Base-by-base conservation (phyloP, 768 basidiomycete species). In the Phanerodontia chrysosporium region DNA sequence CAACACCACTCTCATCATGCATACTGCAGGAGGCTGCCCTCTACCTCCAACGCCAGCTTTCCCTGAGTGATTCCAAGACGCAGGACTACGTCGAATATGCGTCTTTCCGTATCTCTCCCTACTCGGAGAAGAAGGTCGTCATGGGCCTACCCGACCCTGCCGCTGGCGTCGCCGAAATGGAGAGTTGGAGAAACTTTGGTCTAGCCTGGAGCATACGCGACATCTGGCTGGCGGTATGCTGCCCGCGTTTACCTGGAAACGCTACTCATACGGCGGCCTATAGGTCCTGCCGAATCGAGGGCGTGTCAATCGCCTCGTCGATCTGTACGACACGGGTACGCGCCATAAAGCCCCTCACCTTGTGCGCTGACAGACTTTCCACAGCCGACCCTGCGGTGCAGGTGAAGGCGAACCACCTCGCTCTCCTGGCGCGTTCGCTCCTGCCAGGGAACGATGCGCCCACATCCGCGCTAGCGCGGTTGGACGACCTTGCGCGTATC, bases 1-100 rank as follows among this genome's bases (percentile, higher is more conserved):
- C 14, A 3, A 1, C 30, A 45, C 30, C 1, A 3, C 7, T 21
- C 25, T 52, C 27, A 22, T 8, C 30, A n/a, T 12, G 27, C 10
- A 16, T 28, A 12, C 49, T n/a, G 3, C 54, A 81, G 80, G 76
- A 80, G 45, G 78, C 79, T 0, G 73, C 75, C 0, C 36, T 72
- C 29, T 81, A 81, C 54, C 64, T 79, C 1, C 76, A 78, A 58
- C 70, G 72, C 28, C 80, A 82, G 58, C 60, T 76, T 22, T 64
- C 65, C 45, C 69, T 81, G 3, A 69, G 73, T 9, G 74, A 80
- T 21, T 63, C 53, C 2, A 71, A 75, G 57, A 65, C 75, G 5
- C 80, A 80, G 60, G 79, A 81, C 60, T 80, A 80, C 58, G 71
- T 81, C 7, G 79, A 76, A 79, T 70, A 70, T 49, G 73, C 79